These are phyloP conservation scores for Orbilia oligospora DNA, from an alignment of 2,329 filamentous ascomycete species.

Conservation along the genomic window DNA sequence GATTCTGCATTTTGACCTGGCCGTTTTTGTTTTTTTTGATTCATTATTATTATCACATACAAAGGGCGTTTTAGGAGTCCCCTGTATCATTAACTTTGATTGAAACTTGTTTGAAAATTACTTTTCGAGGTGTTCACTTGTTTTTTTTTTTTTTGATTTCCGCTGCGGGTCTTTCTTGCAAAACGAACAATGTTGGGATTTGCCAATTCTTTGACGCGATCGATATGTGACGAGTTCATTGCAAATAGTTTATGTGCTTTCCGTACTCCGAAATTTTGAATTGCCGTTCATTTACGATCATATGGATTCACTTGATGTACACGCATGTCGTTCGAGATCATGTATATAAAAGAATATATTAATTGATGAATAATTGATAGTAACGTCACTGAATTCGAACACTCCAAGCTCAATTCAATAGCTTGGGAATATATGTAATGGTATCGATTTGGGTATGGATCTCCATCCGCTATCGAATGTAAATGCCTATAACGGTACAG, in stretches of 20 bases:
- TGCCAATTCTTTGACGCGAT: not conserved
- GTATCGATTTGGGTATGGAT: not conserved
- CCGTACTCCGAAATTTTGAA: not conserved
- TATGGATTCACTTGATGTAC: not conserved
- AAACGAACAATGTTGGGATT: too few relatives aligned
- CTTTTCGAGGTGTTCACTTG: not conserved
- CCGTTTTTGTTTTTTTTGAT: conserved; percentile 5
- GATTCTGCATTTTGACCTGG: conserved; percentile 23
- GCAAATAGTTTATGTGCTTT: not conserved
- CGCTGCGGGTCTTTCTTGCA: not conserved
- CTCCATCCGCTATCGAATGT: too few relatives aligned
- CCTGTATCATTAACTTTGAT: conserved; percentile 47
- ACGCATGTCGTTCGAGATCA: not conserved
- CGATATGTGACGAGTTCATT: not conserved
- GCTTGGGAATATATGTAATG: too few relatives aligned
- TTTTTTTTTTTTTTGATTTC: not conserved
- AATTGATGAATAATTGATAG: too few relatives aligned
- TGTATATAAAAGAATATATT: not conserved
- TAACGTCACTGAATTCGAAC: too few relatives aligned
- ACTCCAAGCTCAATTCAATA: too few relatives aligned
- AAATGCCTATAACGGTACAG: too few relatives aligned
- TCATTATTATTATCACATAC: conserved; percentile 10
- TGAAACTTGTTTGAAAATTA: conserved; percentile 19
- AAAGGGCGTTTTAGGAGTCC: conserved; percentile 47
- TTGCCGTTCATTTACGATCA: not conserved